phyloP scores from a whole-genome alignment of 257 asterid genomes.

The Sherardia arvensis region DNA sequence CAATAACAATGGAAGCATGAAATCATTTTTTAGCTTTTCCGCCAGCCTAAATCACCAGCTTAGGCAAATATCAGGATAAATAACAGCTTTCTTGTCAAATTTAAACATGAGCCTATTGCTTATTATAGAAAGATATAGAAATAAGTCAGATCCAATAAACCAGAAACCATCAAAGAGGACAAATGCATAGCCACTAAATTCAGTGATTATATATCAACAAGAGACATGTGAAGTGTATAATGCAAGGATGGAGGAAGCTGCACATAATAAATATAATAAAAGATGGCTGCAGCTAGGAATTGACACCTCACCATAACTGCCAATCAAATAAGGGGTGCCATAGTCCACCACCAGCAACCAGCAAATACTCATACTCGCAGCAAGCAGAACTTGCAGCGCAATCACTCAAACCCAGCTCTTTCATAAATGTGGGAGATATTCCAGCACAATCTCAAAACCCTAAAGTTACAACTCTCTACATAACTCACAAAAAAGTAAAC shows the following conservation, averaged over 20 bases:
- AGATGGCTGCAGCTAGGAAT: constrained; percentile 36
- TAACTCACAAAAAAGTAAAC: constrained; percentile 3
- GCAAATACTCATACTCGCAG: constrained; percentile 39
- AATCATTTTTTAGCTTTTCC: background rate
- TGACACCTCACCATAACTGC: constrained; percentile 61
- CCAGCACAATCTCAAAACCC: constrained; percentile 21
- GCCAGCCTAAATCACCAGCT: background rate
- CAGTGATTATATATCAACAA: background rate
- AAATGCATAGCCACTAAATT: background rate
- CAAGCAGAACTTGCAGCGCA: constrained; percentile 27
- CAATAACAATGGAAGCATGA: background rate
- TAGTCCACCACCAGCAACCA: constrained; percentile 42
- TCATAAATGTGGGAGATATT: constrained; percentile 23
- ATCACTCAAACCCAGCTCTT: constrained; percentile 33
- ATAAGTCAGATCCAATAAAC: background rate
- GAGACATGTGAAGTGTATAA: background rate
- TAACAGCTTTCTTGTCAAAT: background rate
- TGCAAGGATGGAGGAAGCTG: background rate
- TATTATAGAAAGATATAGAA: background rate
- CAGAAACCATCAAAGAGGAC: background rate
- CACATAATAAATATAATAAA: constrained; percentile 26
- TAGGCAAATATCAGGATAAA: background rate
- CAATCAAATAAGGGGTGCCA: constrained; percentile 39
- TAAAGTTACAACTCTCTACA: constrained; percentile 13
- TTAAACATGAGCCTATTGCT: background rate